phyloP scores from a whole-genome alignment of 2,329 filamentous ascomycete genomes.

The Leptosphaerulina australis region DNA sequence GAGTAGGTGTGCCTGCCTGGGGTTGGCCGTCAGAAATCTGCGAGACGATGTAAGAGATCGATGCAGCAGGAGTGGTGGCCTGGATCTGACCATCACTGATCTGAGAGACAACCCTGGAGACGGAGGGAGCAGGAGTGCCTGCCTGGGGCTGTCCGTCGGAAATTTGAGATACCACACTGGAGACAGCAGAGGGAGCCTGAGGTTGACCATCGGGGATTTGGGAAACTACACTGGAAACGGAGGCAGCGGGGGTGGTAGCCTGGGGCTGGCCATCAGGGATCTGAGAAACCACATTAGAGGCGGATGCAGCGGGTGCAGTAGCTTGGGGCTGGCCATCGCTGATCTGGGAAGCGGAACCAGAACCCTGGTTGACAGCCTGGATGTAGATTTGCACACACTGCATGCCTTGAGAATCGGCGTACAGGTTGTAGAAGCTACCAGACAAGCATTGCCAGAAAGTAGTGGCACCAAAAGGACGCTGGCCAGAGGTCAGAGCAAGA shows the following conservation, averaged over 20 bases:
- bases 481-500: constrained; percentile 66
- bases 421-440: constrained; percentile 81
- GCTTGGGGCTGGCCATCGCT: constrained; percentile 37
- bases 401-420: constrained; percentile 70
- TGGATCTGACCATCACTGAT: constrained; percentile 37
- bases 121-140: constrained; percentile 18
- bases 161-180: too few relatives aligned
- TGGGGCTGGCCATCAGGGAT: constrained; percentile 32
- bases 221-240: constrained; percentile 12
- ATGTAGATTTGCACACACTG: constrained; percentile 65
- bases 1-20: constrained; percentile 24
- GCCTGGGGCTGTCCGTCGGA: constrained; percentile 31
- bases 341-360: constrained; percentile 25
- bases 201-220: constrained; percentile 36
- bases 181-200: constrained; percentile 25
- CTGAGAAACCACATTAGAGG: constrained; percentile 15
- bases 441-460: constrained; percentile 77
- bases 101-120: constrained; percentile 27
- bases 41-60: constrained; percentile 16
- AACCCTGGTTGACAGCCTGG: constrained; percentile 23
- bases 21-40: constrained; percentile 32
- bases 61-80: constrained; percentile 17
- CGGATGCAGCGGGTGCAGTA: constrained; percentile 15
- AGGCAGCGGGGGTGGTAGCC: constrained; percentile 18
- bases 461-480: constrained; percentile 53